These are phyloP conservation scores for Rhodotorula sp. DNA, from an alignment of 1,284 basidiomycete species.

Conservation along the genomic window DNA sequence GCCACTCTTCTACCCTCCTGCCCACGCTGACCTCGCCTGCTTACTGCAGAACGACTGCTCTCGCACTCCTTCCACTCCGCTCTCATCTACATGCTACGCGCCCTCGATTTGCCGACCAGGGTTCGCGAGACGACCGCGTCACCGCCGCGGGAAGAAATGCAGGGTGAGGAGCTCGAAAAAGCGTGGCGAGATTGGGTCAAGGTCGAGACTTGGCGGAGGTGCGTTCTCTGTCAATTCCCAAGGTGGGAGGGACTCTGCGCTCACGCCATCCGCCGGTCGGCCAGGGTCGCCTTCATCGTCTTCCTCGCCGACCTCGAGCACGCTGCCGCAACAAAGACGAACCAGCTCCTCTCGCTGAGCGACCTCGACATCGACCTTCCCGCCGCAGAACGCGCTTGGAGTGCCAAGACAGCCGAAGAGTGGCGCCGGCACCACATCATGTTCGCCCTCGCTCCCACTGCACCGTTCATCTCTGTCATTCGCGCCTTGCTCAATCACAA, in stretches of 20 bases:
- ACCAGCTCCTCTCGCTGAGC: conserved; percentile 29
- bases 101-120: conserved; percentile 27
- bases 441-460: not conserved
- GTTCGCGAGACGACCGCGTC: not conserved
- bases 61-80: conserved; percentile 37
- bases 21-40: not conserved
- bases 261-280: not conserved
- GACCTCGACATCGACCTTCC: conserved; percentile 39
- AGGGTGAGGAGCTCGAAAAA: conserved; percentile 18
- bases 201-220: conserved; percentile 37
- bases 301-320: conserved; percentile 40
- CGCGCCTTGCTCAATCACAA: conserved; percentile 26
- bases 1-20: not conserved
- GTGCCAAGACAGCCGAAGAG: conserved; percentile 16
- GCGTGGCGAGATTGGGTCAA: conserved; percentile 37
- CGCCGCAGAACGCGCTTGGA: conserved; percentile 27
- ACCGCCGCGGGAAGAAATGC: not conserved
- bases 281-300: conserved; percentile 36
- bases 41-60: conserved; percentile 26
- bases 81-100: conserved; percentile 34
- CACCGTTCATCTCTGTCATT: conserved; percentile 29
- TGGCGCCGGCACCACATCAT: conserved; percentile 15
- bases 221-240: not conserved
- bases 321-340: conserved; percentile 19
- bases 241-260: no score